A percentile compares a stretch with the other conserved stretches of the same genome.
Evolutionary conservation across 2,329 filamentous ascomycete species (phyloP).

Genomic region (Aspergillus aculeatinus): DNA sequence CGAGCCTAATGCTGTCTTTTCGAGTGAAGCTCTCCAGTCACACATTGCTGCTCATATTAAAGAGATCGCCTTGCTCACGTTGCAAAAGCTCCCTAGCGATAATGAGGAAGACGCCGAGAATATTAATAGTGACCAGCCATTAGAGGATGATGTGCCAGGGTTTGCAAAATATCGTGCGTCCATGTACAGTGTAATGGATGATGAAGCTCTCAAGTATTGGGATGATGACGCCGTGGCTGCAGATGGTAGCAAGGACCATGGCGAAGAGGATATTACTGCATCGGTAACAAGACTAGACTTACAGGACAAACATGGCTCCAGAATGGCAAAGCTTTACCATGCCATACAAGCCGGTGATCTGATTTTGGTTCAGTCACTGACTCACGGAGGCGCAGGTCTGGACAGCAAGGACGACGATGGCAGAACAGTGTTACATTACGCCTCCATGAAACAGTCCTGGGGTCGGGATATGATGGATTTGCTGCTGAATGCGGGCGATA

Average conservation of each 20-base stretch:
- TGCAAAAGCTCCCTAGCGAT: slow-evolving; percentile 33
- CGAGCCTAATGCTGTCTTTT: slow-evolving; percentile 20
- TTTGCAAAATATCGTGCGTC: slow-evolving; percentile 23
- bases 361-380: not conserved
- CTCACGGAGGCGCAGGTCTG: slow-evolving; percentile 1
- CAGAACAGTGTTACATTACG: slow-evolving; percentile 4
- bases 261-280: slow-evolving; percentile 3
- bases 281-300: slow-evolving; percentile 5
- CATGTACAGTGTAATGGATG: slow-evolving; percentile 27
- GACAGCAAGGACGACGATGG: not conserved
- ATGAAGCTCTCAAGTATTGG: slow-evolving; percentile 1
- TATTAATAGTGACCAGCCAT: slow-evolving; percentile 26
- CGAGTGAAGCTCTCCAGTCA: slow-evolving; percentile 29
- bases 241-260: not conserved
- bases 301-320: slow-evolving; percentile 18
- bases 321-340: slow-evolving; percentile 25
- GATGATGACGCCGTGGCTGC: not conserved
- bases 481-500: slow-evolving; percentile 2
- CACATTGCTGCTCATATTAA: slow-evolving; percentile 33
- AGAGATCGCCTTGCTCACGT: slow-evolving; percentile 32
- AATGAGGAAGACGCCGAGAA: slow-evolving; percentile 16
- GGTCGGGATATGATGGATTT: slow-evolving; percentile 3
- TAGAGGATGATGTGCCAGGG: slow-evolving; percentile 23
- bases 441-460: slow-evolving; percentile 2
- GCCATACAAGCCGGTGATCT: slow-evolving; percentile 8